Percentiles rank a stretch among this genome's conserved stretches.
Conservation (phyloP, 306 rosid genomes). For the Inga oerstediana region DNA sequence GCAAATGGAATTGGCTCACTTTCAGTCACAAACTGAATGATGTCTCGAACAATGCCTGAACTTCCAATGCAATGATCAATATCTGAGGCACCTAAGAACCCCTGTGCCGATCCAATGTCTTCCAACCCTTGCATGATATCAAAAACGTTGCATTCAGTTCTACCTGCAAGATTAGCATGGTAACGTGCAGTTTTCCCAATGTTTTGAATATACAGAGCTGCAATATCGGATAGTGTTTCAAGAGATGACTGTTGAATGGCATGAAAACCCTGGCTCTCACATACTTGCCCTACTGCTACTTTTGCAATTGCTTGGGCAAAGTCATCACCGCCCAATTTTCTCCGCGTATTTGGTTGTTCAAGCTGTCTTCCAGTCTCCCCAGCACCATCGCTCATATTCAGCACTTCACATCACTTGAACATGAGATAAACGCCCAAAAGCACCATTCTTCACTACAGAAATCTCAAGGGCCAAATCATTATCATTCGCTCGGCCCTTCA, state of each 20-base stretch:
- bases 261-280: slow-evolving; percentile 80
- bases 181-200: slow-evolving; percentile 65
- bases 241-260: slow-evolving; percentile 76
- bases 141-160: slow-evolving; percentile 65
- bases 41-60: slow-evolving; percentile 59
- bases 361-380: slow-evolving; percentile 78
- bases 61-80: slow-evolving; percentile 67
- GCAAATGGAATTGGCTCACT: slow-evolving; percentile 56
- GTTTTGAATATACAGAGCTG: slow-evolving; percentile 51
- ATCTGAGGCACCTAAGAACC: slow-evolving; percentile 76
- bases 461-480: slow-evolving; percentile 25
- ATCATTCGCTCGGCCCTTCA: slow-evolving; percentile 1
- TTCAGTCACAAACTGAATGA: slow-evolving; percentile 49
- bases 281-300: slow-evolving; percentile 72
- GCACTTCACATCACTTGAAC: slow-evolving; percentile 74
- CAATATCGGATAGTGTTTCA: slow-evolving; percentile 59
- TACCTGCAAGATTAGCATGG: slow-evolving; percentile 73
- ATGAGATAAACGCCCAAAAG: slow-evolving; percentile 38
- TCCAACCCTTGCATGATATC: slow-evolving; percentile 82
- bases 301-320: slow-evolving; percentile 56
- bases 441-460: slow-evolving; percentile 39
- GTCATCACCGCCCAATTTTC: slow-evolving; percentile 60
- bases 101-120: slow-evolving; percentile 68
- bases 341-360: slow-evolving; percentile 50
- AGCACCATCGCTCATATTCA: slow-evolving; percentile 93